These are phyloP conservation scores for Trichoderma reesei DNA, from an alignment of 495 filamentous ascomycete species.

Conservation along the genomic window DNA sequence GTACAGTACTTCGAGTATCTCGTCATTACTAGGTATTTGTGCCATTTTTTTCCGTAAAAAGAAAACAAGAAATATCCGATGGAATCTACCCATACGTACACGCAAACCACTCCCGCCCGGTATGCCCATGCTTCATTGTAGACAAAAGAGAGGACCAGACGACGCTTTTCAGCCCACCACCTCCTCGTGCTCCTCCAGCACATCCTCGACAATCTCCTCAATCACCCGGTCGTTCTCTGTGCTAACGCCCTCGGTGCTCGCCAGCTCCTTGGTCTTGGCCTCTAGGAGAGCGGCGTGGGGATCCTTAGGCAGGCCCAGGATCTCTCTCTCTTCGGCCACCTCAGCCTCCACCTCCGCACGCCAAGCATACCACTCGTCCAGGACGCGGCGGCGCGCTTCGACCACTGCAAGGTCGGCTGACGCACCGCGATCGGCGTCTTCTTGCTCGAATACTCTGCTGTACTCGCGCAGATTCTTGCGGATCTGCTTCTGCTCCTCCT, in stretches of 20 bases:
- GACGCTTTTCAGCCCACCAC: constrained; percentile 20
- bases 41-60: background rate
- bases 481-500: constrained; percentile 92
- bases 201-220: constrained; percentile 88
- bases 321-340: constrained; percentile 58
- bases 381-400: constrained; percentile 68
- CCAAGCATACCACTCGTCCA: constrained; percentile 90
- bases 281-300: constrained; percentile 48
- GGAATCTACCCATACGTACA: constrained; percentile 6
- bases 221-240: constrained; percentile 57
- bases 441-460: constrained; percentile 85
- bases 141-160: constrained; percentile 1
- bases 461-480: constrained; percentile 98
- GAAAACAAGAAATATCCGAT: background rate
- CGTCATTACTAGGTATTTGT: constrained; percentile 6
- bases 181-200: constrained; percentile 89
- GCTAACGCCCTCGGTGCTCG: constrained; percentile 29
- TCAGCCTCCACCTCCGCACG: constrained; percentile 63
- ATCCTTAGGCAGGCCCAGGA: constrained; percentile 54
- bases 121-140: background rate
- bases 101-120: constrained; percentile 4
- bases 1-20: background rate
- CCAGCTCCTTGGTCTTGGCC: constrained; percentile 30
- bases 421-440: constrained; percentile 83
- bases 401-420: constrained; percentile 89